Base-by-base conservation (phyloP, 2,329 filamentous ascomycete species). In the Colletotrichum caudatum region DNA sequence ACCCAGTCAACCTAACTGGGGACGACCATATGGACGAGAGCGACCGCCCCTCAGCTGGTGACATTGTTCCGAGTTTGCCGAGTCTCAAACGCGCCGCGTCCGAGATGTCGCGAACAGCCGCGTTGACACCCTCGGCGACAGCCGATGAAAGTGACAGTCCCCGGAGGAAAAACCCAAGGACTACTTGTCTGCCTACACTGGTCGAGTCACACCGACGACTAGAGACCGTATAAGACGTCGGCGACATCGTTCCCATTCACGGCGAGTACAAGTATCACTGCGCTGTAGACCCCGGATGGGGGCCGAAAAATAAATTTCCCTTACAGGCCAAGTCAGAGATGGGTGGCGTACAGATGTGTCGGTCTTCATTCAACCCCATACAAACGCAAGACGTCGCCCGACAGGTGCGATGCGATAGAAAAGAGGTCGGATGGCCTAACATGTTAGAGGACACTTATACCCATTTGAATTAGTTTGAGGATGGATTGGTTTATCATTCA, bases 51-150 rank as follows among this genome's bases (percentile, higher is more conserved):
- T 83, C 85, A 11, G 86, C 85, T 6, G 85, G 85, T 7, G 84
- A 87, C 59, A 84, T 88, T 68, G 79, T 82, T 46, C 79, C 79
- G 9, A 76, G 78, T 41, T 66, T 82, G 18, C 61, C 64, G 16
- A 81, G 82, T 3, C 76, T 88, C 23, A 90, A 90, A 77, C 82
- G 88, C 46, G 80, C 83, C 33, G 83, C 85, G 54, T 85, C 85
- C 14, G 86, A 89, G 73, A 87, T 89, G 58, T 85, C 87, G 9
- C 82, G 84, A 53, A 82, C 84, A 5, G 80, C 82, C 16, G 85
- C 82, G 74, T 84, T 86, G 66, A 81, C 83, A n/a, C 79, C 83
- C 2, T 77, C 79, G 0, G 80, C 76, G 41, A 72, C 73, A 20
- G 59, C 76, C 44, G 74, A 78, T 66, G 76, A 80, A 57, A 57